Percentiles rank a stretch among this genome's conserved stretches.
These are phyloP conservation scores for Globisporangium acanthophoron DNA, from an alignment of 352 stramenopile genomes.

Conservation along the genomic window DNA sequence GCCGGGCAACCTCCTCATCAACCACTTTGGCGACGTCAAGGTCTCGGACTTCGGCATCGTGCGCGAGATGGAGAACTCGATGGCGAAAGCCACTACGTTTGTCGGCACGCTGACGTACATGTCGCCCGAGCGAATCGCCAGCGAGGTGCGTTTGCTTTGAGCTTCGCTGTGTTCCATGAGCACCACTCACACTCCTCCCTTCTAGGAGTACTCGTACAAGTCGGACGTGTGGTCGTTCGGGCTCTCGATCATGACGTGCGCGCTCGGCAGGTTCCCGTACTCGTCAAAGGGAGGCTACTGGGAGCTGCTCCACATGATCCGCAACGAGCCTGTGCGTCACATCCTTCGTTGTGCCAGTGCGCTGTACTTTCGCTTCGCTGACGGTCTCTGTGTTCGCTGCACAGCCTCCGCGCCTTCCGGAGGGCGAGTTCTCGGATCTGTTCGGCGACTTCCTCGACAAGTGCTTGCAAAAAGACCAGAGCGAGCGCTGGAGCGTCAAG, in stretches of 20 bases:
- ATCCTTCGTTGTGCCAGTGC: no score
- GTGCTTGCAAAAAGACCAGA: constrained; percentile 76
- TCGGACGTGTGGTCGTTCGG: constrained; percentile 86
- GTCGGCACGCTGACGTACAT: constrained; percentile 93
- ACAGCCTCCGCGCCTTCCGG: constrained; percentile 56
- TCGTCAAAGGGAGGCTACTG: constrained; percentile 85
- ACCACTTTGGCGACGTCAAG: constrained; percentile 89
- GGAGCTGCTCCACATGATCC: constrained; percentile 87
- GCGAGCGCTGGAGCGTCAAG: constrained; percentile 76
- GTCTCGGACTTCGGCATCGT: constrained; percentile 85
- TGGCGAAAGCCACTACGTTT: constrained; percentile 87
- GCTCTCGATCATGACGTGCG: constrained; percentile 87
- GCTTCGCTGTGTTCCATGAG: constrained; percentile 2
- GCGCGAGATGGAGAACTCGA: constrained; percentile 81
- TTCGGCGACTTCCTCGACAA: constrained; percentile 82
- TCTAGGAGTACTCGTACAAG: constrained; percentile 81
- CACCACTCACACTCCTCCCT: not conserved
- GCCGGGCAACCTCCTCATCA: constrained; percentile 92
- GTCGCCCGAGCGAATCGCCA: constrained; percentile 91
- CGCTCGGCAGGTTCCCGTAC: constrained; percentile 86
- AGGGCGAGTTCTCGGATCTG: constrained; percentile 61
- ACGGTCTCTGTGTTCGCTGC: not conserved
- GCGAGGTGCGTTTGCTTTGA: constrained; percentile 32
- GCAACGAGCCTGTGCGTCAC: constrained; percentile 61
- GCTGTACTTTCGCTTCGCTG: not conserved